These are phyloP conservation scores for Cotoneaster glaucophyllus DNA, from an alignment of 306 rosid genomes.

Conservation along the genomic window DNA sequence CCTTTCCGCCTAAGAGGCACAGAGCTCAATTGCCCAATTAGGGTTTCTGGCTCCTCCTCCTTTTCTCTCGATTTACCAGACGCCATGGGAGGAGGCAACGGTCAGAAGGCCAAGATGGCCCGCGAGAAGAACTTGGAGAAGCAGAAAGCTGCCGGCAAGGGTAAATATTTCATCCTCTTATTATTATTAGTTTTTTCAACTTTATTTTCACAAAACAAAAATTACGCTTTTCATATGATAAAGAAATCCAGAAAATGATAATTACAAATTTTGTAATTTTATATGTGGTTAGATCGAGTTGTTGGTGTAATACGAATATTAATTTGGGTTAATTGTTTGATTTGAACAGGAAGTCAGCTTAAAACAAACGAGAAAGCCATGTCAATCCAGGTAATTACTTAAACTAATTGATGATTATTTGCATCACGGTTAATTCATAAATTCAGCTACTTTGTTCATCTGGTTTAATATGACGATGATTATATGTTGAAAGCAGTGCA, in stretches of 20 bases:
- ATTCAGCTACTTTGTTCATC: no score
- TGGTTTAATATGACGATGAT: not conserved
- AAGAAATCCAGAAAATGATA: not conserved
- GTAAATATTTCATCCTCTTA: constrained; percentile 24
- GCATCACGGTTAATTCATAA: not conserved
- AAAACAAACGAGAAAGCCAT: constrained; percentile 49
- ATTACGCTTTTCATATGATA: not conserved
- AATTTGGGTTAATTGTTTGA: not conserved
- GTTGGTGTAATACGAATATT: not conserved
- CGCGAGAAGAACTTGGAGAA: constrained; percentile 51
- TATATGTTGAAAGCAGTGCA: constrained; percentile 38
- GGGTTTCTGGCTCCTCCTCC: constrained; percentile 48
- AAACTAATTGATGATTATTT: not conserved
- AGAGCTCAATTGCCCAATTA: constrained; percentile 17
- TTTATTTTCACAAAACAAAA: not conserved
- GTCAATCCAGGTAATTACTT: constrained; percentile 37
- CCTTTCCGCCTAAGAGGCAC: not conserved
- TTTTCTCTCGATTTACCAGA: constrained; percentile 6
- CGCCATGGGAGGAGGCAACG: constrained; percentile 56
- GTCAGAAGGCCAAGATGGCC: constrained; percentile 49
- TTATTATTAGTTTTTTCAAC: no score
- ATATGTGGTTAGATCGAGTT: constrained; percentile 17
- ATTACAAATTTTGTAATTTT: not conserved
- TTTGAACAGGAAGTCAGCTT: constrained; percentile 46
- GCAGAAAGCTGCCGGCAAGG: constrained; percentile 29